A percentile compares a stretch with the other conserved stretches of the same genome.
Conservation (phyloP, 2,329 filamentous ascomycete genomes). For the Neofusicoccum cordaticola region DNA sequence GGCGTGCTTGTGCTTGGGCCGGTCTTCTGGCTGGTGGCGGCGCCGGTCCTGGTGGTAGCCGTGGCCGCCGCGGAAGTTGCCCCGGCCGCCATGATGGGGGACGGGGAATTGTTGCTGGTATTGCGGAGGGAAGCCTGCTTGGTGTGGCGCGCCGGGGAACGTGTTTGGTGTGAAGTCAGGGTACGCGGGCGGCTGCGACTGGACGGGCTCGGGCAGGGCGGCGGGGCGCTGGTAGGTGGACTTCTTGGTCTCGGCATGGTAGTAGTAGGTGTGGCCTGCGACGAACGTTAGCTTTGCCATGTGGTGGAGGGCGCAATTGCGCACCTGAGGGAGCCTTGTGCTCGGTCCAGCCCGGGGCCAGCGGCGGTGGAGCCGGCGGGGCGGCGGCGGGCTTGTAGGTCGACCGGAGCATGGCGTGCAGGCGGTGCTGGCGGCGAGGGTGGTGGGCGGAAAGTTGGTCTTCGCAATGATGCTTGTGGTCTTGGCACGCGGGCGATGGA, state of each 20-base stretch:
- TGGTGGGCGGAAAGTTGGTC: conserved; percentile 22
- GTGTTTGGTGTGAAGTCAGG: neutral
- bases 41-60: conserved; percentile 57
- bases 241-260: conserved; percentile 75
- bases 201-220: conserved; percentile 23
- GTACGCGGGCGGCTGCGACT: conserved; percentile 5
- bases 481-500: conserved; percentile 8
- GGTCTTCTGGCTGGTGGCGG: conserved; percentile 68
- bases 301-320: conserved; percentile 18
- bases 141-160: conserved; percentile 30
- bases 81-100: conserved; percentile 35
- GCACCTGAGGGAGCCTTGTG: conserved; percentile 78
- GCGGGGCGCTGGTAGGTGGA: conserved; percentile 80
- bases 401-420: conserved; percentile 64
- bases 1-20: conserved; percentile 72
- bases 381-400: conserved; percentile 63
- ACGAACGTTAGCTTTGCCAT: conserved; percentile 21
- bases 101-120: conserved; percentile 27
- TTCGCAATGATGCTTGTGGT: conserved; percentile 32
- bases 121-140: conserved; percentile 49
- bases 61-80: conserved; percentile 49
- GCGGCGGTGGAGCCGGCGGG: conserved; percentile 48
- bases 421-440: conserved; percentile 21
- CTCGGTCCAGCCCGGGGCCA: conserved; percentile 85
- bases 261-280: conserved; percentile 78